A percentile compares a stretch with the other conserved stretches of the same genome.
Evolutionary conservation across 1,284 basidiomycete species (phyloP).

Genomic region (Cryptococcus deneoformans): DNA sequence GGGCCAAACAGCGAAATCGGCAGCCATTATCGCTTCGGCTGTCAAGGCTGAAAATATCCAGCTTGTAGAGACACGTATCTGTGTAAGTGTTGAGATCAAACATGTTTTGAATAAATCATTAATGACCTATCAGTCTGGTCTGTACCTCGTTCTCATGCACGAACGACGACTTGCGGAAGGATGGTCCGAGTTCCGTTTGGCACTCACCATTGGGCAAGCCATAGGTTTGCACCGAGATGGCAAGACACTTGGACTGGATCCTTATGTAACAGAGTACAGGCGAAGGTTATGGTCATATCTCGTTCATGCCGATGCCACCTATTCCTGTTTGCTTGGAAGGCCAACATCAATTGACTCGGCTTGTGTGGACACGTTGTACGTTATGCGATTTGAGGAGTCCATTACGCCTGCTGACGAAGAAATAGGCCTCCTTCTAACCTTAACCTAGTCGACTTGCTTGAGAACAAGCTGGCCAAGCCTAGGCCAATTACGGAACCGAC

Average conservation of each 20-base stretch:
- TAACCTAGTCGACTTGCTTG: slow-evolving; percentile 59
- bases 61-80: slow-evolving; percentile 78
- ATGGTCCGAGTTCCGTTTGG: slow-evolving; percentile 89
- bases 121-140: slow-evolving; percentile 62
- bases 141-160: slow-evolving; percentile 73
- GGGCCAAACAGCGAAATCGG: slow-evolving; percentile 62
- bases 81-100: slow-evolving; percentile 33
- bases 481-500: slow-evolving; percentile 60
- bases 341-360: slow-evolving; percentile 59
- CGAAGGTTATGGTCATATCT: slow-evolving; percentile 90
- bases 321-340: slow-evolving; percentile 79
- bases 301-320: slow-evolving; percentile 77
- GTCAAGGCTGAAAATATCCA: slow-evolving; percentile 87
- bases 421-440: slow-evolving; percentile 65
- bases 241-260: slow-evolving; percentile 60
- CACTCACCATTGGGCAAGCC: slow-evolving; percentile 84
- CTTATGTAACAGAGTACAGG: slow-evolving; percentile 77
- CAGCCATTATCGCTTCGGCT: slow-evolving; percentile 76
- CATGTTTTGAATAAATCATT: not conserved
- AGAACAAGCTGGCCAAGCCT: slow-evolving; percentile 30
- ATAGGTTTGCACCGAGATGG: slow-evolving; percentile 89
- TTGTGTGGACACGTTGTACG: slow-evolving; percentile 52
- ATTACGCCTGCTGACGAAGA: not conserved
- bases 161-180: slow-evolving; percentile 60
- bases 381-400: not conserved